Evolutionary conservation across 148 eudicot species (phyloP).

Genomic region (Rhododendron molle): DNA sequence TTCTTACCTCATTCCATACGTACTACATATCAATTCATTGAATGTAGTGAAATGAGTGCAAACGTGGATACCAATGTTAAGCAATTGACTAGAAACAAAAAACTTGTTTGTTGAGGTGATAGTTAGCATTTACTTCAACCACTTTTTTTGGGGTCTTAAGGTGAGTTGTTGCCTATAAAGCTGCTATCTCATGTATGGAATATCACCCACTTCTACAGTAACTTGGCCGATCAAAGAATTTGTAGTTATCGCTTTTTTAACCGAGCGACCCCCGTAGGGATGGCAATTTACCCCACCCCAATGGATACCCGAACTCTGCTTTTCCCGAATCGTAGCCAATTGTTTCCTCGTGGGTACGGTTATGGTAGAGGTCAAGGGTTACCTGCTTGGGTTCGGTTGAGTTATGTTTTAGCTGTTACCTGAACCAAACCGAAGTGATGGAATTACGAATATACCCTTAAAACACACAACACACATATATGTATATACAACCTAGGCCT

Average conservation of each 20-base stretch:
- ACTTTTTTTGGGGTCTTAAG: background rate
- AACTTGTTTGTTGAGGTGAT: background rate
- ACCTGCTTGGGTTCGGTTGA: background rate
- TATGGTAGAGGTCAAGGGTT: background rate
- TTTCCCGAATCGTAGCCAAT: background rate
- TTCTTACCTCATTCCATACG: background rate
- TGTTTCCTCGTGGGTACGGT: background rate
- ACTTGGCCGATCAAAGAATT: background rate
- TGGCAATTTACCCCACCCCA: background rate
- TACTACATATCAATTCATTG: background rate
- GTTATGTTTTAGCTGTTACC: no score
- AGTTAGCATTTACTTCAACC: background rate
- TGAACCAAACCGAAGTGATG: no score
- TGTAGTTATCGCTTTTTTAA: background rate
- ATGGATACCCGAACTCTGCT: background rate
- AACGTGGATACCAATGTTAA: background rate
- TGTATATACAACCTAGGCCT: no score
- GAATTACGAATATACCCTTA: no score
- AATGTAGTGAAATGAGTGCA: background rate
- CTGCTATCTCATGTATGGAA: background rate
- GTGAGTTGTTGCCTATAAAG: background rate
- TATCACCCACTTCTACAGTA: background rate
- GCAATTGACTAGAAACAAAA: background rate
- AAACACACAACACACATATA: no score
- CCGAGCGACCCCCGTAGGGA: background rate